phyloP scores from a whole-genome alignment of 345 rosid genomes.

The Pugionium dolabratum region DNA sequence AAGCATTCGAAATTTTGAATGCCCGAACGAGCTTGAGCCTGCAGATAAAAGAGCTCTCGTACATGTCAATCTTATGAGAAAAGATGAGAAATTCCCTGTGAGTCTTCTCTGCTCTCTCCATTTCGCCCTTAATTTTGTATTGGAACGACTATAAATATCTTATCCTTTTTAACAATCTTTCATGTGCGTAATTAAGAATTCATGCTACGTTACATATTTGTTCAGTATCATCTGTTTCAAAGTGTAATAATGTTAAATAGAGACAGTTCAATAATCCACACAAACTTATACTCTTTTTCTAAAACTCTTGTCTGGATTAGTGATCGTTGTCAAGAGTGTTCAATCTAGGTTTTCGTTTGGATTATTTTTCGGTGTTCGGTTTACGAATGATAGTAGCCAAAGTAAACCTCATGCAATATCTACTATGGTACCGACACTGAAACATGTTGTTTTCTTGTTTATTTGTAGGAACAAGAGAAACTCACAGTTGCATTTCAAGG shows the following conservation, averaged over 20 bases:
- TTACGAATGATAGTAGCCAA: background rate
- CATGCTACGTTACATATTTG: background rate
- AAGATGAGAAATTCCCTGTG: conserved; percentile 73
- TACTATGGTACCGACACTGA: background rate
- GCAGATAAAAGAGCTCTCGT: conserved; percentile 74
- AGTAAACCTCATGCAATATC: background rate
- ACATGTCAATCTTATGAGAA: conserved; percentile 82
- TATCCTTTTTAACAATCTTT: background rate
- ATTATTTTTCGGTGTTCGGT: background rate
- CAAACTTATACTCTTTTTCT: background rate
- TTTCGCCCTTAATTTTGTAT: background rate
- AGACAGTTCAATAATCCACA: background rate
- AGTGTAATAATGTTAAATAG: background rate
- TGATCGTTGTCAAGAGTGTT: background rate
- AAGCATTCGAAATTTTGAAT: conserved; percentile 95
- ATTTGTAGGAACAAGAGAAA: conserved; percentile 72
- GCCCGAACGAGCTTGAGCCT: conserved; percentile 97
- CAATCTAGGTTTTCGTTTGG: background rate
- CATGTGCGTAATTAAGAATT: background rate
- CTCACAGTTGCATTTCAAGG: conserved; percentile 73
- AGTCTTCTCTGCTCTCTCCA: conserved; percentile 41
- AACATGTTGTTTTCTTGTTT: background rate
- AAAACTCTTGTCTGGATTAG: background rate
- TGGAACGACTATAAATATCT: background rate
- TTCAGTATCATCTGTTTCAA: background rate